Conservation (phyloP, 1,284 basidiomycete genomes). For the Moniliella sp. region DNA sequence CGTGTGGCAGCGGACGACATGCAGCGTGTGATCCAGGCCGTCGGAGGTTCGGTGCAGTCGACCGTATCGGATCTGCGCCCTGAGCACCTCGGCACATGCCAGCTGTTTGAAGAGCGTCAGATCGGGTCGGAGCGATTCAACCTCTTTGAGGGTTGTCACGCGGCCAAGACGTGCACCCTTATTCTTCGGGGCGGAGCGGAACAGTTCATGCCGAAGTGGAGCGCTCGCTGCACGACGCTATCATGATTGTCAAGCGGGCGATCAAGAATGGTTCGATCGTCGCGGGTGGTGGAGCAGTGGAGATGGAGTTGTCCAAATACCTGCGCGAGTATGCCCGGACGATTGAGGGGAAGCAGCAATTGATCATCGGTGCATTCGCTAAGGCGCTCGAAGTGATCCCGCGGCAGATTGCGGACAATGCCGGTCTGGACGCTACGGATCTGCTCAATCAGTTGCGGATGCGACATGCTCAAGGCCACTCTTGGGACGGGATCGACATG, state of each 20-base stretch:
- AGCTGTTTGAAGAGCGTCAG: slow-evolving; percentile 74
- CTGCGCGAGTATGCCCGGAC: slow-evolving; percentile 72
- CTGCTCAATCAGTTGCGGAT: slow-evolving; percentile 90
- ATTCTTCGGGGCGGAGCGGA: slow-evolving; percentile 87
- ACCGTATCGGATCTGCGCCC: slow-evolving; percentile 71
- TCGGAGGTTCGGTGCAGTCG: slow-evolving; percentile 80
- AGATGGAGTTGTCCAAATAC: slow-evolving; percentile 92
- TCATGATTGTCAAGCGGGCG: slow-evolving; percentile 96
- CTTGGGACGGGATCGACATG: slow-evolving; percentile 86
- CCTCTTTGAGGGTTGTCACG: slow-evolving; percentile 73
- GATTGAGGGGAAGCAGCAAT: slow-evolving; percentile 85
- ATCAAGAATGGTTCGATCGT: slow-evolving; percentile 88
- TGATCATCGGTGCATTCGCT: slow-evolving; percentile 84
- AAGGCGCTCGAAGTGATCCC: slow-evolving; percentile 94
- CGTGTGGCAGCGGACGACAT: slow-evolving; percentile 76
- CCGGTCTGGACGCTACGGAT: slow-evolving; percentile 93
- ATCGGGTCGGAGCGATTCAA: slow-evolving; percentile 95
- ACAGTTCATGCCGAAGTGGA: slow-evolving; percentile 99
- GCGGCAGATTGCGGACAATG: slow-evolving; percentile 93
- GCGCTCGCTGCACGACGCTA: slow-evolving; percentile 85
- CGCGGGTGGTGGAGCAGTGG: slow-evolving; percentile 86
- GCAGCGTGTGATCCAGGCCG: slow-evolving; percentile 79
- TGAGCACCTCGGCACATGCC: slow-evolving; percentile 73
- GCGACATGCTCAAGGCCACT: slow-evolving; percentile 66
- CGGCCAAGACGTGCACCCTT: slow-evolving; percentile 89